These are phyloP conservation scores for Microbotryum scabiosae DNA, from an alignment of 1,284 basidiomycete genomes.

Conservation along the genomic window DNA sequence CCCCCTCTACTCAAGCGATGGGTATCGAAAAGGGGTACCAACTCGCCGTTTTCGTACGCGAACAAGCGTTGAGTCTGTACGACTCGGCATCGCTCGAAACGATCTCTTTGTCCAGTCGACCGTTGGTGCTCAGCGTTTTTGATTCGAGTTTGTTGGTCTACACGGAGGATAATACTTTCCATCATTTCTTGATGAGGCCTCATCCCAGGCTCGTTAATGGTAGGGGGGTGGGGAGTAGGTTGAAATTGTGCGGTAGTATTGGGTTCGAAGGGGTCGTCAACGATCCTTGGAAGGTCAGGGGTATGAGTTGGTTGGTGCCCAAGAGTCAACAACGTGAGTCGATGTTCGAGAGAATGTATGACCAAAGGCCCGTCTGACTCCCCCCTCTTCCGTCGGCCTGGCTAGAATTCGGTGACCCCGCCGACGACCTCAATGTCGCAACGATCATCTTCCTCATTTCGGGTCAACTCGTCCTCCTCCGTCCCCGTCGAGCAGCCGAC, in stretches of 20 bases:
- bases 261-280: slow-evolving; percentile 86
- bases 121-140: slow-evolving; percentile 81
- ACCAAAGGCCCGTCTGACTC: not conserved
- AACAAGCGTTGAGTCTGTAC: slow-evolving; percentile 62
- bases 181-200: slow-evolving; percentile 76
- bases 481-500: slow-evolving; percentile 45
- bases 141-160: slow-evolving; percentile 97
- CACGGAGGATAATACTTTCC: slow-evolving; percentile 89
- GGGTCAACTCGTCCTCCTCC: slow-evolving; percentile 78
- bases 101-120: slow-evolving; percentile 86
- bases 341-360: not conserved
- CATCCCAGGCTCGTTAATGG: slow-evolving; percentile 57
- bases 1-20: too few species aligned
- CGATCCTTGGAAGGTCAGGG: slow-evolving; percentile 73
- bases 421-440: slow-evolving; percentile 84
- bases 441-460: slow-evolving; percentile 95
- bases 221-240: slow-evolving; percentile 50
- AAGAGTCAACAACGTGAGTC: slow-evolving; percentile 76
- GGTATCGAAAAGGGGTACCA: slow-evolving; percentile 58
- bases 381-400: not conserved
- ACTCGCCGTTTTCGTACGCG: slow-evolving; percentile 92
- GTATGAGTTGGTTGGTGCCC: slow-evolving; percentile 96
- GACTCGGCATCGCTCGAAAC: slow-evolving; percentile 59
- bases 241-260: slow-evolving; percentile 90
- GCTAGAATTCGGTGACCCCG: slow-evolving; percentile 82